Percentiles rank a stretch among this genome's conserved stretches.
These are phyloP conservation scores for Coleophoma eucalyptorum DNA, from an alignment of 2,329 filamentous ascomycete genomes.

Conservation along the genomic window DNA sequence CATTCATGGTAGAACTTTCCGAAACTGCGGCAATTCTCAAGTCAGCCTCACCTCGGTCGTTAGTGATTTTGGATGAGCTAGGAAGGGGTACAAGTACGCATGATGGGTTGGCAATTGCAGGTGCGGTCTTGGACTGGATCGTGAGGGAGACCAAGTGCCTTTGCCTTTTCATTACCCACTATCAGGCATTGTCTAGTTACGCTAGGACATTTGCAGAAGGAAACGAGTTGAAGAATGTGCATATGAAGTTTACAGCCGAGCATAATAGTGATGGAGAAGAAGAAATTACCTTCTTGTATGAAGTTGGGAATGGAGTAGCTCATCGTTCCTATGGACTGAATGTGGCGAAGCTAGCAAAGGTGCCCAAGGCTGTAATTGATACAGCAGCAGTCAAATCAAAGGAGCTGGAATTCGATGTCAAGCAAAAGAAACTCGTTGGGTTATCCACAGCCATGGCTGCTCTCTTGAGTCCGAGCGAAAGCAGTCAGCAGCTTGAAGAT, in stretches of 20 bases:
- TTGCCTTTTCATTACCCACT: slow-evolving; percentile 96
- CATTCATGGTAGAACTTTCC: slow-evolving; percentile 96
- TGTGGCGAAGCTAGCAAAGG: slow-evolving; percentile 79
- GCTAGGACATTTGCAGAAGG: slow-evolving; percentile 61
- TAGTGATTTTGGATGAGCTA: slow-evolving; percentile 93
- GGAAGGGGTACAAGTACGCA: slow-evolving; percentile 92
- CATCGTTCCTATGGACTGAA: slow-evolving; percentile 94
- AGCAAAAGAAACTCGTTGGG: slow-evolving; percentile 50
- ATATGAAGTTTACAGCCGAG: slow-evolving; percentile 76
- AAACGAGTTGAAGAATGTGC: slow-evolving; percentile 73
- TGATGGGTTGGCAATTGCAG: slow-evolving; percentile 93
- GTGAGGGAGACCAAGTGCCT: slow-evolving; percentile 71
- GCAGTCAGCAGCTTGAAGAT: slow-evolving; percentile 18
- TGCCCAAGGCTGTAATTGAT: slow-evolving; percentile 74
- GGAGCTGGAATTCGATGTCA: slow-evolving; percentile 74
- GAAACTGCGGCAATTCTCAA: slow-evolving; percentile 92
- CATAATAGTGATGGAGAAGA: slow-evolving; percentile 48
- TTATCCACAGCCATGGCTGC: slow-evolving; percentile 21
- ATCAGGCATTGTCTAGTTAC: slow-evolving; percentile 76
- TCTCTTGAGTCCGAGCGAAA: slow-evolving; percentile 15
- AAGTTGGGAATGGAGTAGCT: slow-evolving; percentile 85
- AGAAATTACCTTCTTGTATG: slow-evolving; percentile 91
- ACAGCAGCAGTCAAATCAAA: slow-evolving; percentile 75
- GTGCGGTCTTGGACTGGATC: slow-evolving; percentile 83
- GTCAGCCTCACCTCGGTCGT: slow-evolving; percentile 75